Evolutionary conservation across 257 asterid genomes (phyloP).

Genomic region (Perilla frutescens): DNA sequence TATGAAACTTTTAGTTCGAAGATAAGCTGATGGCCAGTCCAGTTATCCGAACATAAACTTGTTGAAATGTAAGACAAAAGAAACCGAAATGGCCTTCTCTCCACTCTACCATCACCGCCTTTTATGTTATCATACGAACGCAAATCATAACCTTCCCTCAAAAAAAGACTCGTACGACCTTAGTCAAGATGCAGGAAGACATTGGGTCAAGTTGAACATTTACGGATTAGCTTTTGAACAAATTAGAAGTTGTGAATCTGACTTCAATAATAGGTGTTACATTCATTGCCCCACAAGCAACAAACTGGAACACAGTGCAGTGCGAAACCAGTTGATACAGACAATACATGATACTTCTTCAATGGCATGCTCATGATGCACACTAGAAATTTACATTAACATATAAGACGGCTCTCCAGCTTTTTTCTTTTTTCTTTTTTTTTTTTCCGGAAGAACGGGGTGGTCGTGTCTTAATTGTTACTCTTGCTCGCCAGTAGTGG

Average conservation of each 20-base stretch:
- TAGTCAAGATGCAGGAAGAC: not conserved
- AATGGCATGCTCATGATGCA: conserved; percentile 47
- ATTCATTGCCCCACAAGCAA: conserved; percentile 49
- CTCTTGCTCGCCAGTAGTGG: conserved; percentile 33
- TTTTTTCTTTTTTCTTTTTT: not conserved
- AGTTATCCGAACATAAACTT: too few species aligned
- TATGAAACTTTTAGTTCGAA: too few species aligned
- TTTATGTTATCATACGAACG: too few species aligned
- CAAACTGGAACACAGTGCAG: conserved; percentile 48
- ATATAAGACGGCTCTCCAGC: conserved; percentile 38
- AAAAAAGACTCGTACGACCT: too few species aligned
- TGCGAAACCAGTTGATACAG: conserved; percentile 37
- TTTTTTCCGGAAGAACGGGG: conserved; percentile 7
- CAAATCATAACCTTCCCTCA: too few species aligned
- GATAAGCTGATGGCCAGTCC: too few species aligned
- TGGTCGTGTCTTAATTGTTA: conserved; percentile 31
- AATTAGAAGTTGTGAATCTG: conserved; percentile 38
- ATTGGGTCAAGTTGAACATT: conserved; percentile 11
- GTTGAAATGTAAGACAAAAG: too few species aligned
- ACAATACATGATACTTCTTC: conserved; percentile 44
- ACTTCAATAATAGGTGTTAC: conserved; percentile 44
- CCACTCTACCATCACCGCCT: too few species aligned
- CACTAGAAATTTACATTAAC: conserved; percentile 56
- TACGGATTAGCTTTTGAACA: conserved; percentile 32
- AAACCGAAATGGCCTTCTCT: too few species aligned